These are phyloP conservation scores for Athelia psychrophila DNA, from an alignment of 1,284 basidiomycete species.

Conservation along the genomic window DNA sequence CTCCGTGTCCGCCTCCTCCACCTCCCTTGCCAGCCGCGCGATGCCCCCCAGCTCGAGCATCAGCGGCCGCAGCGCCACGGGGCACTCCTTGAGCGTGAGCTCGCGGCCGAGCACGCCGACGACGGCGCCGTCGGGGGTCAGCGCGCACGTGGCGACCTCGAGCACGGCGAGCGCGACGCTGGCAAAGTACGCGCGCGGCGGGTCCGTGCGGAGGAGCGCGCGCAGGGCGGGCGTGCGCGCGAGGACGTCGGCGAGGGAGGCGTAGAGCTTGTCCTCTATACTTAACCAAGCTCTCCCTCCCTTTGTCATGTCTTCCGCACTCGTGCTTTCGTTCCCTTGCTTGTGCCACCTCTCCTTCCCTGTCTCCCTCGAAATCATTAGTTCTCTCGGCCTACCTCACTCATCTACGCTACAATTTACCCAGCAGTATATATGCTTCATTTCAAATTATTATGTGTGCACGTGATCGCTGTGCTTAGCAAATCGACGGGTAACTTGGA, in stretches of 20 bases:
- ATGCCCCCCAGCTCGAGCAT: conserved; percentile 67
- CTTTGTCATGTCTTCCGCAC: too few relatives aligned
- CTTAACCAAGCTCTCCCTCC: too few relatives aligned
- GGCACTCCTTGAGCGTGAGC: conserved; percentile 55
- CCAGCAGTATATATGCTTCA: too few relatives aligned
- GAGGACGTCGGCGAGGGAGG: conserved; percentile 68
- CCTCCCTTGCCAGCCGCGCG: conserved; percentile 43
- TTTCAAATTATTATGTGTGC: too few relatives aligned
- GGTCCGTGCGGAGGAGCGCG: conserved; percentile 53
- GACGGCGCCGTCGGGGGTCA: conserved; percentile 48
- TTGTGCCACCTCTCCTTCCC: too few relatives aligned
- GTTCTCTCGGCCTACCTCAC: too few relatives aligned
- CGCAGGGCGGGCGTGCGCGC: conserved; percentile 50
- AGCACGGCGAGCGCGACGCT: conserved; percentile 72
- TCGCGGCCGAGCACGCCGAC: conserved; percentile 54
- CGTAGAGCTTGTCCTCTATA: conserved; percentile 84
- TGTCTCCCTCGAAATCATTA: too few relatives aligned
- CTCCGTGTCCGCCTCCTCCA: conserved; percentile 57
- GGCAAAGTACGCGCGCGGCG: conserved; percentile 73
- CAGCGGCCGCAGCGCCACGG: conserved; percentile 55
- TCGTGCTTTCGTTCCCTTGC: too few relatives aligned
- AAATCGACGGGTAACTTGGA: too few relatives aligned
- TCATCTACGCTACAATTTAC: too few relatives aligned
- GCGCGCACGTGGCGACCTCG: conserved; percentile 50
- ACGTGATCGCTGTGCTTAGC: too few relatives aligned